Evolutionary conservation across 2,329 filamentous ascomycete species (phyloP).

Genomic region (Paracamarosporium sp.): DNA sequence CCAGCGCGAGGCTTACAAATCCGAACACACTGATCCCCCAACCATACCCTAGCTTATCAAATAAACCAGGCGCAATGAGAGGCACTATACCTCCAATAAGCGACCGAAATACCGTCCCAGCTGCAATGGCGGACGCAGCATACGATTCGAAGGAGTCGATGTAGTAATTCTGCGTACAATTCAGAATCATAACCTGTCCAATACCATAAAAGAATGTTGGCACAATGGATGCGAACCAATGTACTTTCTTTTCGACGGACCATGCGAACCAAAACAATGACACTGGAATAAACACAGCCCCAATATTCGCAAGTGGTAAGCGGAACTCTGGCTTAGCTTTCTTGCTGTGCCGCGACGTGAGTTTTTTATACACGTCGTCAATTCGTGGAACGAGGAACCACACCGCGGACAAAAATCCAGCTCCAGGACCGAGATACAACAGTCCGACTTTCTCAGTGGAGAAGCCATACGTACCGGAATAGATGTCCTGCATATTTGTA

Average conservation of each 20-base stretch:
- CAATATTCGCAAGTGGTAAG: conserved; percentile 55
- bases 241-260: conserved; percentile 49
- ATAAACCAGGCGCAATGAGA: conserved; percentile 52
- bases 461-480: conserved; percentile 52
- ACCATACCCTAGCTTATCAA: conserved; percentile 55
- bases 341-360: conserved; percentile 50
- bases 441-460: conserved; percentile 55
- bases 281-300: conserved; percentile 51
- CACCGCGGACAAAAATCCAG: conserved; percentile 53
- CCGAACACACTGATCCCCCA: conserved; percentile 59
- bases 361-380: conserved; percentile 55
- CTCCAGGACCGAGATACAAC: conserved; percentile 53
- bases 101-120: conserved; percentile 56
- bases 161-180: conserved; percentile 62
- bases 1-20: conserved; percentile 53
- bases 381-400: conserved; percentile 57
- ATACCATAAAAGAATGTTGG: conserved; percentile 58
- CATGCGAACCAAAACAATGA: conserved; percentile 53
- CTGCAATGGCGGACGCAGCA: conserved; percentile 58
- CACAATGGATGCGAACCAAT: conserved; percentile 51
- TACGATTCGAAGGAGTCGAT: conserved; percentile 60
- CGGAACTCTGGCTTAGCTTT: conserved; percentile 53
- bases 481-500: conserved; percentile 58
- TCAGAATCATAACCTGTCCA: conserved; percentile 61
- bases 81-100: conserved; percentile 57